Evolutionary conservation across 2,329 filamentous ascomycete genomes (phyloP).

Genomic region (Dryadomyces sulphureus): DNA sequence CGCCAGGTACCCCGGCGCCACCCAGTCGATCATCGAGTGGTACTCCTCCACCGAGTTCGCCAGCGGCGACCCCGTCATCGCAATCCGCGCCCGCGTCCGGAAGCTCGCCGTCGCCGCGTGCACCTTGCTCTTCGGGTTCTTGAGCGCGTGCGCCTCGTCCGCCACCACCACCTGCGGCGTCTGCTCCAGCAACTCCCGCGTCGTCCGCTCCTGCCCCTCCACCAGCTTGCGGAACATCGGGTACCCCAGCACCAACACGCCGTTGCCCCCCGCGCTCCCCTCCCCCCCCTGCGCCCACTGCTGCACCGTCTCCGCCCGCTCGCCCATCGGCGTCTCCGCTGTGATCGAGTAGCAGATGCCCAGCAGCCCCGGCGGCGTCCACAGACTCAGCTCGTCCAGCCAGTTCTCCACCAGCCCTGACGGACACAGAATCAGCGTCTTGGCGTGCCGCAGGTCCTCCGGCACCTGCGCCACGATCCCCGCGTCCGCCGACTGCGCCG

Average conservation of each 20-base stretch:
- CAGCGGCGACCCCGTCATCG: constrained; percentile 74
- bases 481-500: constrained; percentile 42
- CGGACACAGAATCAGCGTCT: constrained; percentile 63
- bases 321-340: constrained; percentile 16
- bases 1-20: constrained; percentile 66
- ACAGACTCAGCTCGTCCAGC: constrained; percentile 59
- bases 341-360: constrained; percentile 44
- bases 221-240: constrained; percentile 40
- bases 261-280: no score
- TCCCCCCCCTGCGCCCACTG: no score
- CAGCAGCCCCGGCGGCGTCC: constrained; percentile 44
- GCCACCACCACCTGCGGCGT: constrained; percentile 61
- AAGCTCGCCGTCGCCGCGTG: constrained; percentile 42
- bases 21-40: constrained; percentile 77
- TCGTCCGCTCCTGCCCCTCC: constrained; percentile 22
- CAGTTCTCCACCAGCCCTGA: constrained; percentile 66
- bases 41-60: constrained; percentile 78
- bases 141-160: constrained; percentile 74
- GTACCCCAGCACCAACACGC: constrained; percentile 67
- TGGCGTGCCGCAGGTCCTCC: constrained; percentile 40
- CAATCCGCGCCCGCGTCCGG: constrained; percentile 56
- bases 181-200: constrained; percentile 27
- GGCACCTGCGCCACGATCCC: constrained; percentile 54
- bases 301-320: constrained; percentile 31
- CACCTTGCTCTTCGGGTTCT: constrained; percentile 44